phyloP scores from a whole-genome alignment of 352 stramenopile species.

The Phytopythium chamaehyphon region DNA sequence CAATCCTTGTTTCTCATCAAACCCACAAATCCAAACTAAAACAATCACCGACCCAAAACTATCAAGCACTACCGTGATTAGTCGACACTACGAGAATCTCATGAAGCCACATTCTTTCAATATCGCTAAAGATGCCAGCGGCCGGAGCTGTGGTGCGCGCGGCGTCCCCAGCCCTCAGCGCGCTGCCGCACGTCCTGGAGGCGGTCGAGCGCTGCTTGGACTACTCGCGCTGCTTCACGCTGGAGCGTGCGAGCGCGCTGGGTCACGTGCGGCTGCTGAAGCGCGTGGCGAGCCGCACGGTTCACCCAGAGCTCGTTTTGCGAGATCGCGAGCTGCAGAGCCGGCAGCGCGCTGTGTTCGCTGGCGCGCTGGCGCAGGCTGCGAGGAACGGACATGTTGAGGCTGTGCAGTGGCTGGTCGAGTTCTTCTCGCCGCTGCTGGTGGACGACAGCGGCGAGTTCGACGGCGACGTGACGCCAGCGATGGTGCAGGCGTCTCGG shows the following conservation, averaged over 20 bases:
- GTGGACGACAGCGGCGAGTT: constrained; percentile 1
- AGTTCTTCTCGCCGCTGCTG: constrained; percentile 8
- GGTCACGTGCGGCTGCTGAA: constrained; percentile 22
- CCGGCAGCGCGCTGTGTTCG: constrained; percentile 12
- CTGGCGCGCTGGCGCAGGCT: constrained; percentile 10
- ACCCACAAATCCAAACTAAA: too few species aligned
- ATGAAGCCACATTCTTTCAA: too few species aligned
- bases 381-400: constrained; percentile 15
- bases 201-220: constrained; percentile 18
- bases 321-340: background rate
- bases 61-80: too few species aligned
- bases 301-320: background rate
- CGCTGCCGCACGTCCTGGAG: constrained; percentile 22
- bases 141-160: constrained; percentile 11
- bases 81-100: too few species aligned
- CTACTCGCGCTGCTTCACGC: constrained; percentile 20
- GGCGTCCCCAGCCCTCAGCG: constrained; percentile 16
- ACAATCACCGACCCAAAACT: too few species aligned
- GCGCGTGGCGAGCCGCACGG: constrained; percentile 9
- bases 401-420: constrained; percentile 25
- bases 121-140: background rate
- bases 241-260: constrained; percentile 20
- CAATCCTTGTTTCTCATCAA: too few species aligned
- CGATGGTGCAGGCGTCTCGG: constrained; percentile 20
- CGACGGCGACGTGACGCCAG: constrained; percentile 17